Percentiles rank a stretch among this genome's conserved stretches.
phyloP scores from a whole-genome alignment of 1,284 basidiomycete species.

The Cutaneotrichosporon curvatum region DNA sequence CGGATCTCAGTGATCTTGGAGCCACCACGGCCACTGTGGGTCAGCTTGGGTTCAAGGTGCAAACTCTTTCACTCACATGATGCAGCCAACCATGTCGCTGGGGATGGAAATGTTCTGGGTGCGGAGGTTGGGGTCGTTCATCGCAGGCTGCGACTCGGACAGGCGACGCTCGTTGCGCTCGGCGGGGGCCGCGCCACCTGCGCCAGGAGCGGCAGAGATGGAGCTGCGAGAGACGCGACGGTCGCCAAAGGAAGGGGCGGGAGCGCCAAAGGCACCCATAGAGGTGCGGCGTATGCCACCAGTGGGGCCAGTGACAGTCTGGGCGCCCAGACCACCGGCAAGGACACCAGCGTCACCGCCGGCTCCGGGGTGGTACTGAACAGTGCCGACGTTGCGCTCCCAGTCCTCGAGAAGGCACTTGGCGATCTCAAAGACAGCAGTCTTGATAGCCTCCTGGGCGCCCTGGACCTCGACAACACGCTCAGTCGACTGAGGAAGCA shows the following conservation, averaged over 20 bases:
- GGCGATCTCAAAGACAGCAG: constrained; percentile 88
- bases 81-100: constrained; percentile 97
- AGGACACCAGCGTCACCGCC: constrained; percentile 61
- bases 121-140: constrained; percentile 63
- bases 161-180: constrained; percentile 24
- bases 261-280: constrained; percentile 28
- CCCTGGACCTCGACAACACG: constrained; percentile 96
- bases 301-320: constrained; percentile 46
- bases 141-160: constrained; percentile 51
- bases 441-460: constrained; percentile 78
- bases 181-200: constrained; percentile 31
- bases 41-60: no score
- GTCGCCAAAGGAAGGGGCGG: constrained; percentile 14
- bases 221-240: constrained; percentile 20
- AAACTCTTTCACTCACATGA: constrained; percentile 62
- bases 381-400: constrained; percentile 87
- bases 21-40: constrained; percentile 73
- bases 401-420: constrained; percentile 94
- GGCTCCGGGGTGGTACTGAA: constrained; percentile 87
- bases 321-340: constrained; percentile 48
- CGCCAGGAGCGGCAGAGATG: constrained; percentile 21
- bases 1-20: constrained; percentile 99
- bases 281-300: constrained; percentile 46
- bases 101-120: constrained; percentile 99
- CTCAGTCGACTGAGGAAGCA: constrained; percentile 98